Conservation (phyloP, 192 early-diverging fungal genomes). For the Gorgonomyces haynaldii region DNA sequence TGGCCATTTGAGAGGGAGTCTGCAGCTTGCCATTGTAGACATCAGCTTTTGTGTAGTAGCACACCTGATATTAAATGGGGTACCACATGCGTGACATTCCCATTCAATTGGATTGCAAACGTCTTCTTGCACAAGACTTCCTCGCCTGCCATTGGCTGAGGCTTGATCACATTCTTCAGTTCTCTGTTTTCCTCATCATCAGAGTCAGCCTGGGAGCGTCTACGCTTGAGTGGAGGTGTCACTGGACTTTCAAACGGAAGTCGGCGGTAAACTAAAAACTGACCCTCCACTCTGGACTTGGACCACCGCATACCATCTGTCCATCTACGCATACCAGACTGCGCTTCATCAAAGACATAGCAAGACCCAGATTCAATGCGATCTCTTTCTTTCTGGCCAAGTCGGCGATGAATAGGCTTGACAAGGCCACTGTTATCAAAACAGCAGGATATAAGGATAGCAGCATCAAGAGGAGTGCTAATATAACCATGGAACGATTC, state of each 20-base stretch:
- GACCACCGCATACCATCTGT: constrained; percentile 82
- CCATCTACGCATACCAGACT: constrained; percentile 86
- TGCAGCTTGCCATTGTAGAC: constrained; percentile 51
- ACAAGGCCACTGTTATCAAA: not conserved
- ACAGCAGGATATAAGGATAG: constrained; percentile 2
- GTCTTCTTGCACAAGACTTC: constrained; percentile 79
- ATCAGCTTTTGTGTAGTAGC: constrained; percentile 79
- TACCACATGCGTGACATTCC: constrained; percentile 23
- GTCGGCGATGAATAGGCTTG: constrained; percentile 47
- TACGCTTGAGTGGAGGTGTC: not conserved
- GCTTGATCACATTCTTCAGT: not conserved
- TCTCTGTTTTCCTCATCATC: not conserved
- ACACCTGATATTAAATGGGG: constrained; percentile 69
- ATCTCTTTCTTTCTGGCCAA: constrained; percentile 69
- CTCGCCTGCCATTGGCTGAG: constrained; percentile 11
- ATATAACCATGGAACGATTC: not conserved
- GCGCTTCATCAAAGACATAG: constrained; percentile 79
- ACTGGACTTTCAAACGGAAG: constrained; percentile 12
- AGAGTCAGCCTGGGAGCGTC: constrained; percentile 2
- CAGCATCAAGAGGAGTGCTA: constrained; percentile 8
- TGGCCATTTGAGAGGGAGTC: constrained; percentile 40
- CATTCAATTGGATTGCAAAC: constrained; percentile 65
- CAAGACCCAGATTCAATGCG: constrained; percentile 71
- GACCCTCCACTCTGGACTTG: constrained; percentile 68
- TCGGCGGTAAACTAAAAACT: constrained; percentile 78